phyloP scores from a whole-genome alignment of 2,329 filamentous ascomycete species.

The Camillea tinctor region DNA sequence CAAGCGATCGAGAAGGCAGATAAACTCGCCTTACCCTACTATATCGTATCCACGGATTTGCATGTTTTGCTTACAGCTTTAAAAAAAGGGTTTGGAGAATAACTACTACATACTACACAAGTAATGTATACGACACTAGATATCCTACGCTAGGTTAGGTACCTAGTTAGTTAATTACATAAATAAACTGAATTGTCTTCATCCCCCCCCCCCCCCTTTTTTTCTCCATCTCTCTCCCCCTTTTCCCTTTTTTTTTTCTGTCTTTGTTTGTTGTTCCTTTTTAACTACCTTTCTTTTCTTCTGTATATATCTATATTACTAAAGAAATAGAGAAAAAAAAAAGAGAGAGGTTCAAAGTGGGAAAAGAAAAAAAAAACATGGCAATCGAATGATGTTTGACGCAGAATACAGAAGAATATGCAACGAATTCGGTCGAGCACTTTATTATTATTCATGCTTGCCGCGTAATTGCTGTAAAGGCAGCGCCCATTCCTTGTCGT shows the following conservation, averaged over 20 bases:
- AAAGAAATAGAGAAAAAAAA: background rate
- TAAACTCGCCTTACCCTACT: background rate
- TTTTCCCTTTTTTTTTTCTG: background rate
- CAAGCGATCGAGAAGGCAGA: background rate
- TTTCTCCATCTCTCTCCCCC: no score
- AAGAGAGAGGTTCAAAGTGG: no score
- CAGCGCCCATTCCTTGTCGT: background rate
- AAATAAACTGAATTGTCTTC: no score
- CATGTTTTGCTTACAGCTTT: background rate
- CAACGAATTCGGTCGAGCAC: background rate
- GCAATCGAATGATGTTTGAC: background rate
- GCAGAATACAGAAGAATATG: background rate
- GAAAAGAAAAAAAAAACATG: background rate
- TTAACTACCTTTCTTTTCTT: no score
- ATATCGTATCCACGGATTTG: background rate
- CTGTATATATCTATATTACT: background rate
- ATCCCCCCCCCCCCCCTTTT: no score
- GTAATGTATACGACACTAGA: no score
- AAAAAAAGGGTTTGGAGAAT: background rate
- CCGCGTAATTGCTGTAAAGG: background rate
- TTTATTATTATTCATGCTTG: background rate
- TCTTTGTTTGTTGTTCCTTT: no score
- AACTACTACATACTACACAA: background rate
- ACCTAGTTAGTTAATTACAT: no score
- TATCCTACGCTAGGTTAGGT: no score